Evolutionary conservation across 2,329 filamentous ascomycete genomes (phyloP), one percentile per base, ranked within the genome.

Genomic region (Botrytis paeoniae): DNA sequence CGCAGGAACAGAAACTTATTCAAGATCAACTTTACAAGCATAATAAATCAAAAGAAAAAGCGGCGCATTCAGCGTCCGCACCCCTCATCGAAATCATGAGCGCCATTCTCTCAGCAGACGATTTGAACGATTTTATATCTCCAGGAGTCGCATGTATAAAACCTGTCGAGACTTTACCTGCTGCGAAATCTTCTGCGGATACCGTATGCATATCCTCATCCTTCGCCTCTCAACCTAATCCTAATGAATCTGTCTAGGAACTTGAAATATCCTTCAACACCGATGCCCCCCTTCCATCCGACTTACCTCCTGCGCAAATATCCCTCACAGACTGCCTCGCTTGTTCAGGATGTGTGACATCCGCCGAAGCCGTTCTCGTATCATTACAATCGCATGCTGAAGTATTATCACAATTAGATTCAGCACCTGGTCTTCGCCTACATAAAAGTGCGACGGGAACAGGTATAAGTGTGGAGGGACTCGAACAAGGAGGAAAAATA

Each of bases 141-240:
- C 96, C 96, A 22, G 95, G 95, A 75, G 95, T 99, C 80, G 96
- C 96, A 75, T 99, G 96, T 84, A 98, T 99, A 83, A 98, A 99
- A 81, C 96, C 96, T 41, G 88, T 99, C 81, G 96, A 99, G 83
- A 97, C 94, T 3, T 89, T 99, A 22, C 95, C 96, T 3, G 83
- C 87, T 68, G 54, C 63, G n/a, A 86, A 88, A 48, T 82, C 88
- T 37, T 81, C 84, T 69, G 83, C 84, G 37, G 78, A 80, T 71
- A 81, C 83, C 75, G 86, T 88, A 81, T 72, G 83, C 70, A 14
- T 22, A 2, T 29, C 4, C 9, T 37, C 16, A 25, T 62, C 7
- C 35, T n/a, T 43, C 39, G 6, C n/a, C 8, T 22, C 18, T 70
- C 32, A 12, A n/a, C 29, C 35, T 4, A 10, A 22, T 18, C 32